A percentile compares a stretch with the other conserved stretches of the same genome.
Conservation (phyloP, 1,139 yeast genomes). For the Candida anutae region DNA sequence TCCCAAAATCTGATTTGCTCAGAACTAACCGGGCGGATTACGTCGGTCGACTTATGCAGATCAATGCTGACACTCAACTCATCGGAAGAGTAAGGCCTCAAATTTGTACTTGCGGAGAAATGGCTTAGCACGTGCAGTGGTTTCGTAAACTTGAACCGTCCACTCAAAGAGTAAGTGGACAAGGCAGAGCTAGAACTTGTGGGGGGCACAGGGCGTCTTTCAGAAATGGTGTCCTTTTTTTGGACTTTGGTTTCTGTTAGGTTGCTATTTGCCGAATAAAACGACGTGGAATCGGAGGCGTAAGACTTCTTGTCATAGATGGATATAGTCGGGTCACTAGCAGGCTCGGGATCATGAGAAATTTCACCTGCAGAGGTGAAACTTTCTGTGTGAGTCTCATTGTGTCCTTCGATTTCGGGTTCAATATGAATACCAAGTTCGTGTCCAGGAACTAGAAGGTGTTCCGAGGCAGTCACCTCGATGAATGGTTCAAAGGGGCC, state of each 20-base stretch:
- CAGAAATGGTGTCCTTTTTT: too few species aligned
- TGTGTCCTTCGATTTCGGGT: background rate
- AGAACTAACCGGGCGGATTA: too few species aligned
- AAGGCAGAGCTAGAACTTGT: slow-evolving; percentile 1
- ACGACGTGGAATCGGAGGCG: slow-evolving; percentile 7
- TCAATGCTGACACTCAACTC: slow-evolving; percentile 22
- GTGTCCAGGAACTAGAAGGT: background rate
- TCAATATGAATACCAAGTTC: background rate
- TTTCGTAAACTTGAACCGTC: slow-evolving; percentile 7
- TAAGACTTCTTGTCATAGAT: too few species aligned
- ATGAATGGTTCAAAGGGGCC: background rate
- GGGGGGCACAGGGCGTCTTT: too few species aligned
- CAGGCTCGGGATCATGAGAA: too few species aligned
- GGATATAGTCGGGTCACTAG: too few species aligned
- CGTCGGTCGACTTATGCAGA: slow-evolving; percentile 8
- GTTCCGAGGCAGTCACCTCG: background rate
- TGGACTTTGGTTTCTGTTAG: too few species aligned
- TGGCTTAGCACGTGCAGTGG: slow-evolving; percentile 24
- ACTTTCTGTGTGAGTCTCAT: background rate
- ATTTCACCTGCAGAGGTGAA: too few species aligned
- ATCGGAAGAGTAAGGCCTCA: slow-evolving; percentile 6
- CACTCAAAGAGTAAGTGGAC: too few species aligned
- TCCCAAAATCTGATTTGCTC: too few species aligned
- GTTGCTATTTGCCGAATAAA: slow-evolving; percentile 9
- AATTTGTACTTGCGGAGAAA: slow-evolving; percentile 9